A percentile compares a stretch with the other conserved stretches of the same genome.
Conservation (phyloP, 352 stramenopile genomes). For the Phytophthora cajani region DNA sequence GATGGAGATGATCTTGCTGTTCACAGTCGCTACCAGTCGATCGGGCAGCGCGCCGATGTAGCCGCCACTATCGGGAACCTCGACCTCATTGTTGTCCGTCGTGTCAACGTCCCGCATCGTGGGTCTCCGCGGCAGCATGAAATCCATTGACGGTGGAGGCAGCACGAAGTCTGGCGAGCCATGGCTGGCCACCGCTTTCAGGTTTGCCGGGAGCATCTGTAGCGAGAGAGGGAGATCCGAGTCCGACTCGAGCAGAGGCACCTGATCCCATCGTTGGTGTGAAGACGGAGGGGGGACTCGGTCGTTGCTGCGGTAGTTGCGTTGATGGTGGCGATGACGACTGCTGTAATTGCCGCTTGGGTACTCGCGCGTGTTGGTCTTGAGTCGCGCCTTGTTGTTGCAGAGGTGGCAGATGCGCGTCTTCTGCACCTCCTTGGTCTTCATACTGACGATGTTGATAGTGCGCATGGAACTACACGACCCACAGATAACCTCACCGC, state of each 20-base stretch:
- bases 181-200: constrained; percentile 23
- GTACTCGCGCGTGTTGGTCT: constrained; percentile 38
- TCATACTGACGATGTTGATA: constrained; percentile 41
- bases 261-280: constrained; percentile 31
- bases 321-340: not conserved
- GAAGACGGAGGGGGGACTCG: constrained; percentile 18
- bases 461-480: constrained; percentile 56
- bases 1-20: constrained; percentile 68
- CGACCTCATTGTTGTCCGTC: constrained; percentile 28
- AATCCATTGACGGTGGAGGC: constrained; percentile 21
- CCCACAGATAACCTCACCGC: constrained; percentile 68
- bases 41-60: constrained; percentile 38
- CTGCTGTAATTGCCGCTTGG: constrained; percentile 31
- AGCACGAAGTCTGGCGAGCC: constrained; percentile 14
- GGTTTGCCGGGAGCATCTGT: constrained; percentile 14
- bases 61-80: constrained; percentile 27
- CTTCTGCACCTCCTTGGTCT: constrained; percentile 51
- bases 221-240: constrained; percentile 20
- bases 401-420: constrained; percentile 77
- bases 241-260: constrained; percentile 20
- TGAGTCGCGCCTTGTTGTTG: constrained; percentile 55
- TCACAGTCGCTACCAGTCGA: constrained; percentile 24
- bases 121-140: constrained; percentile 12
- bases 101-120: constrained; percentile 22
- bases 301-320: constrained; percentile 13